Base-by-base conservation (phyloP, 768 basidiomycete genomes). In the Tylopilus sp. region DNA sequence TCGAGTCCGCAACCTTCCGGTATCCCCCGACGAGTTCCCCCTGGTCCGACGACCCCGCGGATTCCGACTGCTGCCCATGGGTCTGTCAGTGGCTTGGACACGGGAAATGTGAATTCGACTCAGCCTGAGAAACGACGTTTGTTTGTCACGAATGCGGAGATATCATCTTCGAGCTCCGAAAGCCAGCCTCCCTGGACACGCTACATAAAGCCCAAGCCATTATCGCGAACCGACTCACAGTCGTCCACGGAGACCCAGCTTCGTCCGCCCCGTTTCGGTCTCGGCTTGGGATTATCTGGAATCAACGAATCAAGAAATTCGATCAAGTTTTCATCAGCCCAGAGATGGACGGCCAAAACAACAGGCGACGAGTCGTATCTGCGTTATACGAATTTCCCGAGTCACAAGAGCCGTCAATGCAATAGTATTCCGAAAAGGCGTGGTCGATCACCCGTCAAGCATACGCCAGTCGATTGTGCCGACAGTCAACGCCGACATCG, bases 101-200 rank as follows among this genome's bases (percentile, higher is more conserved):
- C 56, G n/a, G 71, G 71, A 43, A 63, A 65, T 40, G 63, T 67
- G 33, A 70, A 75, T 17, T 31, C 54, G 24, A 41, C 21, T 12
- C 57, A 43, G 26, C 49, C 21, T n/a, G 65, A 66, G 22, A 69
- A 66, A 45, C 72, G 78, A 6, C 77, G 72, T 37, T 63, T 80
- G 17, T 74, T 74, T 12, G 75, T 80, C 24, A 70, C 76, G 8
- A 79, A 79, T 51, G 73, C 74, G 1, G 73, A 74, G 38, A 70
- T 75, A 12, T 60, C 72, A n/a, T 51, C 43, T 10, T 72, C 69
- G 19, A 70, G 76, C 43, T 76, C 76, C 4, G 78, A 75, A 25
- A 71, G 71, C 42, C 76, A 76, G 16, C 55, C 45, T 5, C 46
- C 50, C 7, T 40, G 55, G 34, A 34, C 26, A 30, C 59, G 58